These are phyloP conservation scores for Microbotryum violaceum DNA, from an alignment of 1,284 basidiomycete species.

Conservation along the genomic window DNA sequence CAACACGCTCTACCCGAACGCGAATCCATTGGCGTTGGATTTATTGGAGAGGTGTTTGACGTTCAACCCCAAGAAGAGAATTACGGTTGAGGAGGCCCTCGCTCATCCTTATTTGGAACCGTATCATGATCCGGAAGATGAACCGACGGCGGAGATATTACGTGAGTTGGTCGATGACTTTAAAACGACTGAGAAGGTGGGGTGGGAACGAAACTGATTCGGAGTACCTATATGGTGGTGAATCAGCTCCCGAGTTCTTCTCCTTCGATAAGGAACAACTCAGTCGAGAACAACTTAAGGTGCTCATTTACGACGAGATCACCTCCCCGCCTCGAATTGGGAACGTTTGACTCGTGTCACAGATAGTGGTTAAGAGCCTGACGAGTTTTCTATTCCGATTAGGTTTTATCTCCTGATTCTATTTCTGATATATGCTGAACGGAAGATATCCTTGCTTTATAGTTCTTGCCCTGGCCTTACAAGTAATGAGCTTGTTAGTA, in stretches of 20 bases:
- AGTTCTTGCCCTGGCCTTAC: too few relatives aligned
- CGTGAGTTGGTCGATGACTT: conserved; percentile 39
- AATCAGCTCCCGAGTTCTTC: conserved; percentile 62
- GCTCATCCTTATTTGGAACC: conserved; percentile 35
- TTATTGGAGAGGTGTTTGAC: conserved; percentile 60
- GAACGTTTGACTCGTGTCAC: background rate
- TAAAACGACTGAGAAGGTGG: background rate
- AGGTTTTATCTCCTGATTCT: too few relatives aligned
- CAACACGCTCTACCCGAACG: conserved; percentile 55
- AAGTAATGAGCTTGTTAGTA: too few relatives aligned
- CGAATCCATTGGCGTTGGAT: conserved; percentile 80
- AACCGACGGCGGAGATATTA: conserved; percentile 29
- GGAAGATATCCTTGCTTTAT: too few relatives aligned
- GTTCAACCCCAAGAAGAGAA: conserved; percentile 38
- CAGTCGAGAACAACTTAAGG: conserved; percentile 47
- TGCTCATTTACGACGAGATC: conserved; percentile 45
- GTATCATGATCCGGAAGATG: conserved; percentile 35
- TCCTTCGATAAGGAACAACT: conserved; percentile 65
- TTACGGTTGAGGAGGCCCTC: conserved; percentile 35
- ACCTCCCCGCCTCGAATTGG: conserved; percentile 20
- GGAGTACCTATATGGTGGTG: conserved; percentile 4
- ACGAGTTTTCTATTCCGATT: too few relatives aligned
- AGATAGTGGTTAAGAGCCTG: too few relatives aligned
- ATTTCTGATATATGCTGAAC: too few relatives aligned
- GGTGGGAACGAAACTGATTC: conserved; percentile 12